Conservation (phyloP, 2,329 filamentous ascomycete genomes). For the Fusarium agapanthi region DNA sequence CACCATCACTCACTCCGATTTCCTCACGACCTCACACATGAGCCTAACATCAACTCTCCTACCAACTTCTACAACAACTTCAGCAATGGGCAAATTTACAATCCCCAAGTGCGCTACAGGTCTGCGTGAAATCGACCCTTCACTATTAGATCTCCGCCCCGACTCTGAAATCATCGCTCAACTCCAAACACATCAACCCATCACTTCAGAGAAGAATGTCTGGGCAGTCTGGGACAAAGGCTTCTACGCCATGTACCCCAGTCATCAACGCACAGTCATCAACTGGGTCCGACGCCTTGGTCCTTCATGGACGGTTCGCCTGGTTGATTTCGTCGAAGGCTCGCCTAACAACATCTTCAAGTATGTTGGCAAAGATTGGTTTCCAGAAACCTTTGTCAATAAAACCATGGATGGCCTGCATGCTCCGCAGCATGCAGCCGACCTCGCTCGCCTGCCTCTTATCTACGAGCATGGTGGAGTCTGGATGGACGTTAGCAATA, state of each 20-base stretch:
- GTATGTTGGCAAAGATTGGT: slow-evolving; percentile 44
- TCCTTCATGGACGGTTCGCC: slow-evolving; percentile 51
- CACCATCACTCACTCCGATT: not conserved
- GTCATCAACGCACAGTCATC: slow-evolving; percentile 50
- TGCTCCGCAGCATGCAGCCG: slow-evolving; percentile 55
- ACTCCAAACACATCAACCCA: slow-evolving; percentile 42
- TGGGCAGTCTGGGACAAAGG: slow-evolving; percentile 58
- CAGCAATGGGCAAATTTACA: slow-evolving; percentile 12
- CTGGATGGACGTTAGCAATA: slow-evolving; percentile 55
- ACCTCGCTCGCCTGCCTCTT: slow-evolving; percentile 55
- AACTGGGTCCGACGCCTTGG: slow-evolving; percentile 55
- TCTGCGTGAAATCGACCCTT: slow-evolving; percentile 5
- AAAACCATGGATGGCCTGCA: slow-evolving; percentile 52
- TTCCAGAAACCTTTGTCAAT: slow-evolving; percentile 36
- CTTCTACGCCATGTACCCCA: slow-evolving; percentile 47
- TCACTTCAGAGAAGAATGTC: slow-evolving; percentile 54
- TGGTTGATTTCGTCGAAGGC: slow-evolving; percentile 48
- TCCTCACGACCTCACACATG: not conserved
- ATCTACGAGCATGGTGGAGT: slow-evolving; percentile 53
- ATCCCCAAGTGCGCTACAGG: slow-evolving; percentile 8
- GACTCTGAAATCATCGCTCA: slow-evolving; percentile 45
- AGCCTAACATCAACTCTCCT: not conserved
- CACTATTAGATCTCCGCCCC: slow-evolving; percentile 39
- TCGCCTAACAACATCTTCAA: slow-evolving; percentile 51
- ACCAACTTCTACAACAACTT: not conserved